Evolutionary conservation across 805 yeast genomes (phyloP).

Genomic region (Starmerella sirachaensis): DNA sequence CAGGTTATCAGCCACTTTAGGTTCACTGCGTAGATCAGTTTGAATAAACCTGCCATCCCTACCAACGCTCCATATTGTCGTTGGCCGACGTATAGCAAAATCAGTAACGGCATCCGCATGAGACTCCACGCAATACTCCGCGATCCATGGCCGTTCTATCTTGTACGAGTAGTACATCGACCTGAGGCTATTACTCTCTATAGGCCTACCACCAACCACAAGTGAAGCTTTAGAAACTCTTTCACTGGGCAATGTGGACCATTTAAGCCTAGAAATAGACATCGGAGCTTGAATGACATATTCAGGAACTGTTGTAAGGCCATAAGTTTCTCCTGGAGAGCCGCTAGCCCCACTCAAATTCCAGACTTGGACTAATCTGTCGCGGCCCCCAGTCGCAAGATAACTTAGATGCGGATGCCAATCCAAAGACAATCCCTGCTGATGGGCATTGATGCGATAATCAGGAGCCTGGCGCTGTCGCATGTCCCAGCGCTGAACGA

Average conservation of each 20-base stretch:
- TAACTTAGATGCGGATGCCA: constrained; percentile 80
- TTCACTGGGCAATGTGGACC: constrained; percentile 36
- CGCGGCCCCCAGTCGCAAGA: constrained; percentile 86
- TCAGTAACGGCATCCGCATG: constrained; percentile 46
- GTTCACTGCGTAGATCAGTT: constrained; percentile 37
- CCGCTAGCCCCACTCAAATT: constrained; percentile 46
- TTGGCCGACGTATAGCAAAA: constrained; percentile 25
- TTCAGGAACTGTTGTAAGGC: too few relatives aligned
- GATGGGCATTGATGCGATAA: constrained; percentile 70
- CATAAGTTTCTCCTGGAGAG: too few relatives aligned
- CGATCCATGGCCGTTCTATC: constrained; percentile 53
- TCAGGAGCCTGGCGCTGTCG: constrained; percentile 54
- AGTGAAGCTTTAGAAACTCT: constrained; percentile 11
- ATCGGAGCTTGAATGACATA: constrained; percentile 60
- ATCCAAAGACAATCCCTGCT: constrained; percentile 76
- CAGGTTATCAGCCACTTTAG: constrained; percentile 39
- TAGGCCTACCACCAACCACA: constrained; percentile 19
- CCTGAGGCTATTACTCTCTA: constrained; percentile 9
- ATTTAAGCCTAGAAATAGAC: constrained; percentile 64
- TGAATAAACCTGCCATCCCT: constrained; percentile 40
- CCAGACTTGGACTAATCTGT: constrained; percentile 71
- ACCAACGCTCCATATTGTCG: constrained; percentile 38
- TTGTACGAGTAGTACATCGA: constrained; percentile 16
- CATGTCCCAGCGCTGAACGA: constrained; percentile 77
- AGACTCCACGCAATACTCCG: constrained; percentile 41